Evolutionary conservation across 2,329 filamentous ascomycete species (phyloP).

Genomic region (Exophiala sideris): DNA sequence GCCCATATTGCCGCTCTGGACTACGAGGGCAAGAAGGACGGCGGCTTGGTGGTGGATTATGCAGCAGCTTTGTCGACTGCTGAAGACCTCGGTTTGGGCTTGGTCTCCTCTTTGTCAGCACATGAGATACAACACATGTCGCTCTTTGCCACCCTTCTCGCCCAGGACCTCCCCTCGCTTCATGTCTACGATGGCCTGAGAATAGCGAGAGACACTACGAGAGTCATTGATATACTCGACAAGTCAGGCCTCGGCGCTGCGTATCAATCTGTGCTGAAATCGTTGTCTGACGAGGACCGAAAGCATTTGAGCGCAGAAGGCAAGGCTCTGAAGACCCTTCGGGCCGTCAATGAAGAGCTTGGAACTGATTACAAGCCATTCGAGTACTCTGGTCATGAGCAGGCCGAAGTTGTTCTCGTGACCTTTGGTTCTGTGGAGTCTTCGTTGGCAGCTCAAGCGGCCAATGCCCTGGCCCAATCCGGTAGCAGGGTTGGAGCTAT

Average conservation of each 20-base stretch:
- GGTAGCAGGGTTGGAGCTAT: constrained; percentile 80
- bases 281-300: constrained; percentile 61
- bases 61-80: constrained; percentile 72
- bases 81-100: constrained; percentile 83
- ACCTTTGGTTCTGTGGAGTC: constrained; percentile 91
- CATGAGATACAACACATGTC: constrained; percentile 96
- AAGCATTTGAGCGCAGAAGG: constrained; percentile 68
- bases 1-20: constrained; percentile 90
- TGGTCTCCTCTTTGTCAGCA: constrained; percentile 79
- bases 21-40: constrained; percentile 63
- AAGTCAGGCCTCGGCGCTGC: constrained; percentile 65
- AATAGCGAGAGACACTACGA: constrained; percentile 75
- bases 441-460: constrained; percentile 78
- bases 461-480: constrained; percentile 65
- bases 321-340: constrained; percentile 67
- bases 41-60: constrained; percentile 84
- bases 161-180: constrained; percentile 73
- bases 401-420: constrained; percentile 78
- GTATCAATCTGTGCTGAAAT: constrained; percentile 65
- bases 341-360: constrained; percentile 81
- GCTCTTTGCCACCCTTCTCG: constrained; percentile 77
- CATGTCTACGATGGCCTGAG: constrained; percentile 86
- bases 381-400: constrained; percentile 83
- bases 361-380: constrained; percentile 91
- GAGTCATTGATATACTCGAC: constrained; percentile 77